Base-by-base conservation (phyloP, 805 yeast species). In the Metschnikowia vanudenii region DNA sequence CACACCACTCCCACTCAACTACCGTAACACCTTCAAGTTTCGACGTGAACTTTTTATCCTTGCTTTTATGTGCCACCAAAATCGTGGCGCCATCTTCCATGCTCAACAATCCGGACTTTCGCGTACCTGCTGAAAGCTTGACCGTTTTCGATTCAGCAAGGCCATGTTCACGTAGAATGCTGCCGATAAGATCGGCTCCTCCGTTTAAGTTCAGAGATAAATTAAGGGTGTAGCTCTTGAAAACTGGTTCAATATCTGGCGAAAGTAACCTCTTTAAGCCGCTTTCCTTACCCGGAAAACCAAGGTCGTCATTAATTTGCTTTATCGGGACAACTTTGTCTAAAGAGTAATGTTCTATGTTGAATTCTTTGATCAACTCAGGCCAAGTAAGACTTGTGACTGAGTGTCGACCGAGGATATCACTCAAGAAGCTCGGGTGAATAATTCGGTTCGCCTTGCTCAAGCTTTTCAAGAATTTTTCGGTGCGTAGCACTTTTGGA, bases 401-500 rank as follows among this genome's bases (percentile, higher is more conserved):
- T 35, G 78, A 80, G 2, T 64, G 65, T 9, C 51, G 47, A 13
- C 16, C 35, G 32, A 55, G 54, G 4, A 54, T 32, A 16, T 45
- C 49, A 31, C 36, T 28, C 32, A 56, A 43, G 49, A 81, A 84
- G 3, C 65, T 58, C 0, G 90, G 88, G 28, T 79, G 76, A 1
- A 86, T 54, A 3, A 82, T 76, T 44, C 70, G 65, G n/a, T 67
- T 64, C 9, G 80, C 81, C 35, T 71, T 71, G 43, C 89, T 79
- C 41, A 90, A 66, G 17, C 90, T 81, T 36, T 78, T 76, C 44
- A 92, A 72, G 58, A 92, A 91, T 65, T 92, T 94, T 47, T 86
- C 96, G 0, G 98, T 92, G 53, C 97, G 73, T 56, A 86, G 61
- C n/a, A 85, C 74, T 50, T 81, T 81, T 1, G 97, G 96, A 0